Conservation (phyloP, 1,139 yeast genomes). For the Pichia cactophila region DNA sequence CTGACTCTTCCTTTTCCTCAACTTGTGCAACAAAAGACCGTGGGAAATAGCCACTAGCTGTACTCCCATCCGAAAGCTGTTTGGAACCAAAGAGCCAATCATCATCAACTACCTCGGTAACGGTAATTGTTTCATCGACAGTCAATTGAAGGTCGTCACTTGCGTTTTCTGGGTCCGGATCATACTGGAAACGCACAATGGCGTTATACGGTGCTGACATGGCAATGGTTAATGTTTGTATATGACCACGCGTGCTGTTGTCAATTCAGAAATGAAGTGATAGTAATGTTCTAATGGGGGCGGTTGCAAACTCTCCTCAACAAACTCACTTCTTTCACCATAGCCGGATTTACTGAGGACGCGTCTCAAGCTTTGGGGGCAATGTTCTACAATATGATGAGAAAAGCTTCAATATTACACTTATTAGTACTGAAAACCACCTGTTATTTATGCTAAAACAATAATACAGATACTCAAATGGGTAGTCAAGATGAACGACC, state of each 20-base stretch:
- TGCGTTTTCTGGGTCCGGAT: slow-evolving; percentile 27
- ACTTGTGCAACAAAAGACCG: slow-evolving; percentile 60
- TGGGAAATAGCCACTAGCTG: slow-evolving; percentile 75
- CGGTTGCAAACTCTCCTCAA: not conserved
- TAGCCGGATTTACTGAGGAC: not conserved
- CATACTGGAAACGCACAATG: slow-evolving; percentile 24
- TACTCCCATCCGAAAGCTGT: slow-evolving; percentile 26
- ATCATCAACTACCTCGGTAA: slow-evolving; percentile 72
- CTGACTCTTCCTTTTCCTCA: not conserved
- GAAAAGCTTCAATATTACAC: not conserved
- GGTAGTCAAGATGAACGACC: slow-evolving; percentile 4
- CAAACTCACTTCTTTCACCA: not conserved
- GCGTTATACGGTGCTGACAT: slow-evolving; percentile 23
- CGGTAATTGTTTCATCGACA: slow-evolving; percentile 63
- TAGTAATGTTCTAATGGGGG: not conserved
- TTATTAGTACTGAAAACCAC: too few species aligned
- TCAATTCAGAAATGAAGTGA: not conserved
- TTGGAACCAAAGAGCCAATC: slow-evolving; percentile 78
- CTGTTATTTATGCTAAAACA: not conserved
- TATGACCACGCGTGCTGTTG: not conserved
- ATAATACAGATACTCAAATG: not conserved
- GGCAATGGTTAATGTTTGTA: not conserved
- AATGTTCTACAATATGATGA: not conserved
- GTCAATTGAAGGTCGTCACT: slow-evolving; percentile 76
- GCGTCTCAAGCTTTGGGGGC: not conserved